Base-by-base conservation (phyloP, 768 basidiomycete genomes). In the Pisolithus orientalis region DNA sequence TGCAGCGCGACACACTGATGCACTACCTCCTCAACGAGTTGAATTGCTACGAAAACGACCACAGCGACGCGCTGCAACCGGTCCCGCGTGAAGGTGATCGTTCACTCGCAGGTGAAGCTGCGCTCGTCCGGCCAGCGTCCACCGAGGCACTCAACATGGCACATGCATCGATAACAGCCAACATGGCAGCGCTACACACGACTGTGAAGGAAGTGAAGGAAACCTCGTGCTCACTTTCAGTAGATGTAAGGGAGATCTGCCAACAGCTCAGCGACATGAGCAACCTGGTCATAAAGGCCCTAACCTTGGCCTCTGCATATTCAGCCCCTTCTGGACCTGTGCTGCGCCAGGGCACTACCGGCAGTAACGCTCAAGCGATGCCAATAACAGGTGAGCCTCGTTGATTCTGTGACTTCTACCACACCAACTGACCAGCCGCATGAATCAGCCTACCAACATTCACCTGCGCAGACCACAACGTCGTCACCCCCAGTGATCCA, bases 21-120 rank as follows among this genome's bases (percentile, higher is more conserved):
- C 4, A 21, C 2, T 71, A 71, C 55, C 62, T 69, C 0, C 43
- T 70, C 1, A 61, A 70, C 38, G 61, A 60, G 21, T 59, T 67
- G 1, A 47, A 63, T n/a, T 56, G 50, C 6, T 65, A 63, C 28
- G 61, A 69, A 51, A 53, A 59, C 7, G 57, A 60, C 37, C 59
- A 67, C 47, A 52, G 59, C 10, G 53, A 69, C 45, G 40, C 37
- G 2, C n/a, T 55, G 17, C 37, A 32, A 32, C 43, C 50, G 4
- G n/a, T 39, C 14, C 5, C 40, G 24, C 27, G 13, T 7, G 40
- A 31, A 5, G 17, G n/a, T 1, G 17, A 47, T 4, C 7, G 34
- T 9, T 51, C 45, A 1, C 7, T 54, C 16, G 25, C 34, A 17
- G 45, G 50, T 11, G 49, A 54, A 25, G 49, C 39, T 0, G 10